Evolutionary conservation across 2,329 filamentous ascomycete species (phyloP).

Genomic region (Cytospora paraplurivora): DNA sequence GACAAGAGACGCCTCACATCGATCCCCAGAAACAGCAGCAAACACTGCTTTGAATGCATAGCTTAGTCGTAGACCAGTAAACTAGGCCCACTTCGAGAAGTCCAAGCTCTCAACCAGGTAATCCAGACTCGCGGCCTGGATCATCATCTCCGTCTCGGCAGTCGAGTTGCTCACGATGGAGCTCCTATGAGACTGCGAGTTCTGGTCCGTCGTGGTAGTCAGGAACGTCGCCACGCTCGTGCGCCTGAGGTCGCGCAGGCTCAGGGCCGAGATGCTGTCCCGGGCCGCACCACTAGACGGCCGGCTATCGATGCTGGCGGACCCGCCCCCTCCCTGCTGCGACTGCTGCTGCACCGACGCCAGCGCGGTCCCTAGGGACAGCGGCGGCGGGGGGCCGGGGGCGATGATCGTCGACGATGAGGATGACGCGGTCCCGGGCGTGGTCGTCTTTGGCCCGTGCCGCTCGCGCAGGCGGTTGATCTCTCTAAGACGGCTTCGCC

Average conservation of each 20-base stretch:
- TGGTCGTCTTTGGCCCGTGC: slow-evolving; percentile 49
- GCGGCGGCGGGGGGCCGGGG: slow-evolving; percentile 13
- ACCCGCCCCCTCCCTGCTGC: slow-evolving; percentile 26
- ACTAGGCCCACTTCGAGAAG: slow-evolving; percentile 52
- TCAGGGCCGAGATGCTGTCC: slow-evolving; percentile 58
- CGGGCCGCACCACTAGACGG: slow-evolving; percentile 52
- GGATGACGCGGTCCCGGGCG: slow-evolving; percentile 38
- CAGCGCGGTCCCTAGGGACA: slow-evolving; percentile 26
- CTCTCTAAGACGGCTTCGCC: slow-evolving; percentile 83
- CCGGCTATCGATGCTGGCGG: slow-evolving; percentile 37
- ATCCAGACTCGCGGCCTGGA: slow-evolving; percentile 39
- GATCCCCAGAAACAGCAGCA: neutral
- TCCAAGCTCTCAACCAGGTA: slow-evolving; percentile 50
- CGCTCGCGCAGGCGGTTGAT: slow-evolving; percentile 80
- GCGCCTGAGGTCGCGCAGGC: slow-evolving; percentile 47
- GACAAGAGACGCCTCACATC: too few relatives aligned
- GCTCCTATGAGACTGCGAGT: slow-evolving; percentile 54
- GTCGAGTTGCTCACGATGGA: slow-evolving; percentile 58
- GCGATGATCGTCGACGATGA: slow-evolving; percentile 35
- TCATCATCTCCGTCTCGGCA: slow-evolving; percentile 55
- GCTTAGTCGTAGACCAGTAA: slow-evolving; percentile 14
- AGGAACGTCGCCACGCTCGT: slow-evolving; percentile 69
- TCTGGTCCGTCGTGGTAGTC: slow-evolving; percentile 57
- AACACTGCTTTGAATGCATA: neutral
- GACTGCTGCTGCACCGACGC: slow-evolving; percentile 32